Conservation (phyloP, 2,329 filamentous ascomycete species). For the Aspergillus transmontanensis region DNA sequence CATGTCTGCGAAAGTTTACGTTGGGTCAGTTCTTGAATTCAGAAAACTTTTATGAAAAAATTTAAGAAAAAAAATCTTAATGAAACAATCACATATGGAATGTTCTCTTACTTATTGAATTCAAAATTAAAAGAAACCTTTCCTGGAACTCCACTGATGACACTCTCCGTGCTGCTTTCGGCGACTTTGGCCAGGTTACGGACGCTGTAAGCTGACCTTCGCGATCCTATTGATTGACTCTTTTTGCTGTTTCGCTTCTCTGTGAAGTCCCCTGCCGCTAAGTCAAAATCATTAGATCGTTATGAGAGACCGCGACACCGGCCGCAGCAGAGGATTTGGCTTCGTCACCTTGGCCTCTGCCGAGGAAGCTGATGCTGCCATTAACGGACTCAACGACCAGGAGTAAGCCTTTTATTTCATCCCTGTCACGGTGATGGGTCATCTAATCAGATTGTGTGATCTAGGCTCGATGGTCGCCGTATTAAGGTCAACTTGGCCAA, state of each 20-base stretch:
- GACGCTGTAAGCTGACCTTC: not conserved
- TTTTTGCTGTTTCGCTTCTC: not conserved
- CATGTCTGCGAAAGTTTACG: not conserved
- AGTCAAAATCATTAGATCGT: not conserved
- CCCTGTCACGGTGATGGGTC: not conserved
- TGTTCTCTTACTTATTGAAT: not conserved
- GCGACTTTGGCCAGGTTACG: fast-evolving
- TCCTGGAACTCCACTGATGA: not conserved
- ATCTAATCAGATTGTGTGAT: not conserved
- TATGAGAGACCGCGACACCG: not conserved
- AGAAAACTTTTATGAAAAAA: not conserved
- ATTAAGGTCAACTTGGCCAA: not conserved
- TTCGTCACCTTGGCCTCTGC: constrained; percentile 25
- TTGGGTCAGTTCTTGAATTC: not conserved
- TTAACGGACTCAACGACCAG: not conserved
- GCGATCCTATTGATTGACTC: not conserved
- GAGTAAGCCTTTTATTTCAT: not conserved
- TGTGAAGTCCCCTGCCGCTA: not conserved
- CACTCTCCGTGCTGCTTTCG: not conserved
- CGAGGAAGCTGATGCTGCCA: not conserved
- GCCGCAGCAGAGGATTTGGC: constrained; percentile 27
- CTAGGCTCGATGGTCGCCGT: not conserved
- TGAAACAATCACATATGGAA: not conserved
- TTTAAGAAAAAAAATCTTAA: not conserved
- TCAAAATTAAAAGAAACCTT: not conserved